phyloP scores from a whole-genome alignment of 2,329 filamentous ascomycete genomes.

The Lasiodiplodia citricola region DNA sequence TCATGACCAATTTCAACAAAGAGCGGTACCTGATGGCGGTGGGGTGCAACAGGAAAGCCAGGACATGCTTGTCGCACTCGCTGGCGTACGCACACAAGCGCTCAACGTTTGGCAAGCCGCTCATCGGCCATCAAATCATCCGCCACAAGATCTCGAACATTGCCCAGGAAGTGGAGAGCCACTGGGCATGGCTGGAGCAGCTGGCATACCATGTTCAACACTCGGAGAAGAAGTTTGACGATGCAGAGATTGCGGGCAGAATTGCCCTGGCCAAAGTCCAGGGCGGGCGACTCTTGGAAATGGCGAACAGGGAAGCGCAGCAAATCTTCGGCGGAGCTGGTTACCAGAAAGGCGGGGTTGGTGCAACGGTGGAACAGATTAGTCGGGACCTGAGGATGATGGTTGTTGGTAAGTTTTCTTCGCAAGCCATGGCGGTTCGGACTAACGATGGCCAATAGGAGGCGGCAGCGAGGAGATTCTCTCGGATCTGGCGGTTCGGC shows the following conservation, averaged over 20 bases:
- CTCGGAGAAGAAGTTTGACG: slow-evolving; percentile 47
- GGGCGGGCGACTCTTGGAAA: slow-evolving; percentile 56
- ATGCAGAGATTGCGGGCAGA: slow-evolving; percentile 45
- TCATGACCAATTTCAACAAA: slow-evolving; percentile 61
- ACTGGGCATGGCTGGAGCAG: slow-evolving; percentile 67
- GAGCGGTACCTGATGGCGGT: slow-evolving; percentile 66
- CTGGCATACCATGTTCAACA: slow-evolving; percentile 60
- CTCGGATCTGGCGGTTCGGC: slow-evolving; percentile 57
- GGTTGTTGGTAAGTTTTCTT: slow-evolving; percentile 38
- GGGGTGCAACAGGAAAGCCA: slow-evolving; percentile 62
- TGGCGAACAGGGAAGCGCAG: slow-evolving; percentile 59
- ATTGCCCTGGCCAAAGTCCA: slow-evolving; percentile 56
- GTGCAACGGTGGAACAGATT: slow-evolving; percentile 59
- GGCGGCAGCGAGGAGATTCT: slow-evolving; percentile 62
- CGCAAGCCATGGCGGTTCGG: neutral
- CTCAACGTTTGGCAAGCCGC: slow-evolving; percentile 63
- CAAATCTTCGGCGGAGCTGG: slow-evolving; percentile 61
- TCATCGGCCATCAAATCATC: slow-evolving; percentile 65
- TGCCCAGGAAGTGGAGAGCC: slow-evolving; percentile 64
- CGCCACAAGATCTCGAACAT: slow-evolving; percentile 65
- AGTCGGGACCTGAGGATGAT: slow-evolving; percentile 59
- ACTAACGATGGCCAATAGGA: slow-evolving; percentile 31
- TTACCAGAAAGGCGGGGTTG: slow-evolving; percentile 56
- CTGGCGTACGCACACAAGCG: slow-evolving; percentile 58
- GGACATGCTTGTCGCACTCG: slow-evolving; percentile 61